Evolutionary conservation across 345 rosid genomes (phyloP), one percentile per base, ranked within the genome.

Genomic region (Turritis glabra): DNA sequence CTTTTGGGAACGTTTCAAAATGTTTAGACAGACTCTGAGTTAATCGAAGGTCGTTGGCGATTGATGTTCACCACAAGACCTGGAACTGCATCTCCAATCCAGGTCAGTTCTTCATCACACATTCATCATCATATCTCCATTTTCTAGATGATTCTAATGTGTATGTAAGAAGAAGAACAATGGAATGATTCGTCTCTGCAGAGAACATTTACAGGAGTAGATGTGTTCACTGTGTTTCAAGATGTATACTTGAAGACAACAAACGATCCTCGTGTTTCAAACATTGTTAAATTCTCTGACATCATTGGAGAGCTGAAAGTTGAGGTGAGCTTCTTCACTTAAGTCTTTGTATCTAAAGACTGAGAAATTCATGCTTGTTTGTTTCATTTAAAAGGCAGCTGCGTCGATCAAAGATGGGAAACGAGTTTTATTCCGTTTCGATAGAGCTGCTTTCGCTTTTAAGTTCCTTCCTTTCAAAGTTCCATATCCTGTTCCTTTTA

Each of bases 161-260:
- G 17, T 37, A 54, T 44, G 21, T 22, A 54, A 55, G 41, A 19
- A 57, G 23, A 61, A 47, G 37, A 64, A 51, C 9, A 64, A 64
- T 23, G 48, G 15, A 64, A 30, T 72, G 62, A 4, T 17, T 17
- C 48, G 33, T 78, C 13, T 72, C 11, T 84, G 84, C 80, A 94
- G 99, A 86, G 97, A 77, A 94, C 99, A 32, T 91, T 94, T 82
- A 97, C 93, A 38, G 97, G 99, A 50, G 88, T 94, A 40, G 96
- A 95, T 58, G 73, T 80, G 71, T 91, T 95, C 69, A 87, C 86
- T 12, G 92, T 95, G 46, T 91, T 90, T 79, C 99, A 95, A 89
- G 99, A 95, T 80, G 86, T 91, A 26, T 82, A 73, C 80, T 89
- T 94, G 32, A 85, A 73, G 68, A 85, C 87, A 23, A 83, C 89